These are phyloP conservation scores for Phytophthora syringae DNA, from an alignment of 352 stramenopile species.

Conservation along the genomic window DNA sequence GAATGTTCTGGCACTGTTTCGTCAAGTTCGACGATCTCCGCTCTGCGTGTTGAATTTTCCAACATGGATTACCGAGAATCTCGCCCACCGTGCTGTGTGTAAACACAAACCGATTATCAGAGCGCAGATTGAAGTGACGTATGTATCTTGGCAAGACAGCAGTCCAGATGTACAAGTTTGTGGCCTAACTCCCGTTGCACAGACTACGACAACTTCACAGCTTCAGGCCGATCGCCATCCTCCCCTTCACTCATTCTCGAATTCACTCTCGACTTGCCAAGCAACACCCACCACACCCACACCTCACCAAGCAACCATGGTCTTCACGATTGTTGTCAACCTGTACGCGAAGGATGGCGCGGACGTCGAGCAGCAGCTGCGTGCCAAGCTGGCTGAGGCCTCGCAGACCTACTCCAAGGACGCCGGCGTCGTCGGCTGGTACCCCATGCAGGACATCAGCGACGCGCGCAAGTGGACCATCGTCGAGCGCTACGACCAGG, in stretches of 20 bases:
- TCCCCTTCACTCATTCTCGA: slow-evolving; percentile 19
- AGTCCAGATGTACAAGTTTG: slow-evolving; percentile 1
- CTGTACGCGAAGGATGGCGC: slow-evolving; percentile 19
- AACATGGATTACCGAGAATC: slow-evolving; percentile 10
- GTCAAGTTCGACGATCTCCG: neutral
- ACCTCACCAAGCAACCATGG: slow-evolving; percentile 12
- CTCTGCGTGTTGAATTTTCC: no score
- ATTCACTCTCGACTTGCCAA: slow-evolving; percentile 16
- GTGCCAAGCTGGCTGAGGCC: slow-evolving; percentile 16
- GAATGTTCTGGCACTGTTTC: no score
- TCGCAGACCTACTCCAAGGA: slow-evolving; percentile 18
- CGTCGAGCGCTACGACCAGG: slow-evolving; percentile 17
- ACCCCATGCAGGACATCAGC: slow-evolving; percentile 11
- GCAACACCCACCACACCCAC: neutral
- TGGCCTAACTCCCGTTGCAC: neutral
- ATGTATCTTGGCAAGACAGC: slow-evolving; percentile 3
- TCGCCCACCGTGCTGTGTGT: neutral
- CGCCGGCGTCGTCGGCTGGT: slow-evolving; percentile 10
- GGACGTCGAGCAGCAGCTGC: slow-evolving; percentile 15
- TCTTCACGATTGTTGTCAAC: slow-evolving; percentile 22
- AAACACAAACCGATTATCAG: slow-evolving; percentile 17
- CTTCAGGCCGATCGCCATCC: neutral
- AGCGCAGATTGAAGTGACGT: slow-evolving; percentile 17
- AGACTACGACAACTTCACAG: neutral
- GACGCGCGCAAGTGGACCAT: slow-evolving; percentile 20